These are phyloP conservation scores for Aspergillus sp. DNA, from an alignment of 2,329 filamentous ascomycete species.

Conservation along the genomic window DNA sequence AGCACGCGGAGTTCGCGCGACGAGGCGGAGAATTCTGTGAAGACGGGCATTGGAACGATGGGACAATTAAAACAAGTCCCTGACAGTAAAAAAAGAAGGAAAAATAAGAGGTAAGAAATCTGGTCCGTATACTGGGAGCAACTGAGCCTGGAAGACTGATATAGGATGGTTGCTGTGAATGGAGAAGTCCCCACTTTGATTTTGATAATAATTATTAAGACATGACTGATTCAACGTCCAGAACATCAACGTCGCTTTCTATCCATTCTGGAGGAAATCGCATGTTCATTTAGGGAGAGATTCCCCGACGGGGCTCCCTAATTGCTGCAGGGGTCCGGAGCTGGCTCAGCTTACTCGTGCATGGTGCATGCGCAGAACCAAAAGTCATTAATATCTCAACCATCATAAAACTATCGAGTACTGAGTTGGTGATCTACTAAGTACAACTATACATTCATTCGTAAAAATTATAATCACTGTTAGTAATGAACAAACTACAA, in stretches of 20 bases:
- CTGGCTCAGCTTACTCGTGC: background rate
- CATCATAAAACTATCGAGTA: no score
- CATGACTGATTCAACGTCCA: slow-evolving; percentile 3
- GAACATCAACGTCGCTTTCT: background rate
- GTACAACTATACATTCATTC: no score
- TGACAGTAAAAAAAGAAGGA: background rate
- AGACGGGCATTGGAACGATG: slow-evolving; percentile 38
- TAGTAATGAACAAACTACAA: no score
- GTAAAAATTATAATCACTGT: no score
- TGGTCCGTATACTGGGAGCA: background rate
- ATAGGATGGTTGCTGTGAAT: background rate
- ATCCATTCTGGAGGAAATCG: background rate
- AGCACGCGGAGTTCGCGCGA: slow-evolving; percentile 42
- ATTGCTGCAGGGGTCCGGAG: background rate
- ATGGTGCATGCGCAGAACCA: no score
- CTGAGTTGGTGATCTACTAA: no score
- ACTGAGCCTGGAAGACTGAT: background rate
- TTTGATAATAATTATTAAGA: slow-evolving; percentile 4
- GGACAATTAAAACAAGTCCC: background rate
- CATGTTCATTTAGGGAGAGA: background rate
- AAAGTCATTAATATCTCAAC: no score
- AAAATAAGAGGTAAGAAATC: background rate
- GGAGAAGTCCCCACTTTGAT: slow-evolving; percentile 5
- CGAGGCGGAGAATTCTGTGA: slow-evolving; percentile 34
- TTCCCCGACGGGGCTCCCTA: background rate